phyloP scores from a whole-genome alignment of 2,329 filamentous ascomycete species.

The Xylariomycetidae sp. region DNA sequence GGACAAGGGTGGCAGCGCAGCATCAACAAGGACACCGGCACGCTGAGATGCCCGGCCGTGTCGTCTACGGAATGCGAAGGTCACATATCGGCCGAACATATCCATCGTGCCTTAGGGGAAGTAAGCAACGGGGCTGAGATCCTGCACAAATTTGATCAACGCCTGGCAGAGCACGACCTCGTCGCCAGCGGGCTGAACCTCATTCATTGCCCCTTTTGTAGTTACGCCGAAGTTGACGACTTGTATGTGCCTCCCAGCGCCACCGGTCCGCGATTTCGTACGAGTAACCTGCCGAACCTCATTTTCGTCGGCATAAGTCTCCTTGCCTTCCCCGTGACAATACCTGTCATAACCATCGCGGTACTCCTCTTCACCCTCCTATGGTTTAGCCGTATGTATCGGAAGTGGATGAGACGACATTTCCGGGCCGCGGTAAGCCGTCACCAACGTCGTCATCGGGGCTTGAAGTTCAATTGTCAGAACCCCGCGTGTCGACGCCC shows the following conservation, averaged over 20 bases:
- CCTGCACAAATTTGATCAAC: constrained; percentile 70
- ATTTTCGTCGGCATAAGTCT: constrained; percentile 23
- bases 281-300: constrained; percentile 43
- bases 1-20: constrained; percentile 87
- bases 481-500: constrained; percentile 61
- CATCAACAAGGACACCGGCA: constrained; percentile 67
- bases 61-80: constrained; percentile 67
- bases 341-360: constrained; percentile 49
- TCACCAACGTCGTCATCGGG: constrained; percentile 65
- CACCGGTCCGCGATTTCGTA: constrained; percentile 52
- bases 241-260: constrained; percentile 58
- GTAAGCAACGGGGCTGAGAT: constrained; percentile 68
- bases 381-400: constrained; percentile 37
- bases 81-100: constrained; percentile 63
- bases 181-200: constrained; percentile 69
- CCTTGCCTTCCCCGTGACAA: constrained; percentile 45
- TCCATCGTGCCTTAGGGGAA: constrained; percentile 67
- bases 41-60: constrained; percentile 78
- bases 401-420: constrained; percentile 37
- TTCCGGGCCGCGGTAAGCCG: constrained; percentile 60
- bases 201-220: constrained; percentile 83
- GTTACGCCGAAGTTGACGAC: constrained; percentile 84
- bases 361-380: constrained; percentile 40
- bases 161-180: constrained; percentile 72
- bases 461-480: constrained; percentile 73